Conservation (phyloP, 345 rosid genomes). For the Citrus australasica region DNA sequence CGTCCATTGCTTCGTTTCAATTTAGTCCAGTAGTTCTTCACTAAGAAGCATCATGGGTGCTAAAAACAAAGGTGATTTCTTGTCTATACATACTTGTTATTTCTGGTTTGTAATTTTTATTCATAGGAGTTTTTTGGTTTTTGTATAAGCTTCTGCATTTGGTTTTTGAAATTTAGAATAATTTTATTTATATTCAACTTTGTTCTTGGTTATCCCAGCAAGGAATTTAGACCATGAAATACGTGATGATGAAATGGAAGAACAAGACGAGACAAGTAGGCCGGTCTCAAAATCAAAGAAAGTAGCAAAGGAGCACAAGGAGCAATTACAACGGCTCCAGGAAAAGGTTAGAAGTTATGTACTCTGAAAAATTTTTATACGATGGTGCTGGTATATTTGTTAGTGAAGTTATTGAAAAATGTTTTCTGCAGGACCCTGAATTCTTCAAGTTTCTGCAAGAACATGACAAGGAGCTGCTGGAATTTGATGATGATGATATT, state of each 20-base stretch:
- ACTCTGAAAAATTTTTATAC: neutral
- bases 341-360: constrained; percentile 44
- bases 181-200: neutral
- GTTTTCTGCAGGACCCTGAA: constrained; percentile 69
- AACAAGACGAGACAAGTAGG: constrained; percentile 7
- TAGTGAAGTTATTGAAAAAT: neutral
- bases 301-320: constrained; percentile 66
- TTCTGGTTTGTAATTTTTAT: neutral
- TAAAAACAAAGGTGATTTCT: constrained; percentile 1
- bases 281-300: constrained; percentile 32
- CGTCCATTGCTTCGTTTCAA: neutral
- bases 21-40: neutral
- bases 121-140: neutral
- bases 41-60: constrained; percentile 1
- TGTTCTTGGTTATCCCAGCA: neutral
- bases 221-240: constrained; percentile 18
- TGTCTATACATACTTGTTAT: neutral
- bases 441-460: constrained; percentile 76
- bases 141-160: neutral
- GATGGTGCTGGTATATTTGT: neutral
- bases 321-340: constrained; percentile 62
- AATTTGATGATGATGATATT: constrained; percentile 66
- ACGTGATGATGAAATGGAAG: constrained; percentile 26
- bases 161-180: neutral
- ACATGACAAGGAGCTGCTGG: constrained; percentile 69